phyloP scores from a whole-genome alignment of 1,284 basidiomycete species.

The Leccinum griseonigrum region DNA sequence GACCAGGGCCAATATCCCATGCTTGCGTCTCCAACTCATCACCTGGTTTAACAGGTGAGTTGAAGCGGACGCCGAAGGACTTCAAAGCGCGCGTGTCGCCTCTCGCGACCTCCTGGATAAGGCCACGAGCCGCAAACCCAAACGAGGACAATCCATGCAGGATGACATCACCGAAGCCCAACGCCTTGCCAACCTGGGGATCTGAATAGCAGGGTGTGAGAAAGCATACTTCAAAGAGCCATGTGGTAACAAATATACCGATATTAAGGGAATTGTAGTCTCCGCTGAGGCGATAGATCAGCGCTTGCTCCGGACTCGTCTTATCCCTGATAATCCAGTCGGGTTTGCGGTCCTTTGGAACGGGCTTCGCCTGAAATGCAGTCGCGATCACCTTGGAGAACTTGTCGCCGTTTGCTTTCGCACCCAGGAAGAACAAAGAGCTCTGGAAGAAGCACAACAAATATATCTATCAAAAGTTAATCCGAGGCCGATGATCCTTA shows the following conservation, averaged over 20 bases:
- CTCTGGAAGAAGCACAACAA: conserved; percentile 39
- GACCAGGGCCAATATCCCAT: conserved; percentile 73
- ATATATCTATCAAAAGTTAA: neutral
- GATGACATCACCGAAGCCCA: conserved; percentile 79
- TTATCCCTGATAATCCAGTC: conserved; percentile 68
- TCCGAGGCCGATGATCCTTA: conserved; percentile 32
- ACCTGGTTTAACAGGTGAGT: conserved; percentile 77
- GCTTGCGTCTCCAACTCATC: conserved; percentile 74
- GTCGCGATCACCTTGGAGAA: conserved; percentile 69
- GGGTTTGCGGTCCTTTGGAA: conserved; percentile 66
- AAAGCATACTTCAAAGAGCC: neutral
- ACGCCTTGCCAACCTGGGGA: conserved; percentile 62
- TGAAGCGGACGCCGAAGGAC: conserved; percentile 72
- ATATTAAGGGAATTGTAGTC: conserved; percentile 88
- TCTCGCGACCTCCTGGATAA: conserved; percentile 60
- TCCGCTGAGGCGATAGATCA: conserved; percentile 76
- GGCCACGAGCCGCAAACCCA: conserved; percentile 73
- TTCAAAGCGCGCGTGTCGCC: conserved; percentile 60
- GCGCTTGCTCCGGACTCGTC: conserved; percentile 73
- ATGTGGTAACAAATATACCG: conserved; percentile 40
- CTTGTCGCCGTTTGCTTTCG: conserved; percentile 65
- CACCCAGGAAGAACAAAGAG: conserved; percentile 72
- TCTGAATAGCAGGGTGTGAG: conserved; percentile 40
- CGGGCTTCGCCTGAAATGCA: conserved; percentile 63
- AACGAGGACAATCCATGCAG: conserved; percentile 79